These are phyloP conservation scores for Diaporthe helianthi DNA, from an alignment of 2,329 filamentous ascomycete species.

Conservation along the genomic window DNA sequence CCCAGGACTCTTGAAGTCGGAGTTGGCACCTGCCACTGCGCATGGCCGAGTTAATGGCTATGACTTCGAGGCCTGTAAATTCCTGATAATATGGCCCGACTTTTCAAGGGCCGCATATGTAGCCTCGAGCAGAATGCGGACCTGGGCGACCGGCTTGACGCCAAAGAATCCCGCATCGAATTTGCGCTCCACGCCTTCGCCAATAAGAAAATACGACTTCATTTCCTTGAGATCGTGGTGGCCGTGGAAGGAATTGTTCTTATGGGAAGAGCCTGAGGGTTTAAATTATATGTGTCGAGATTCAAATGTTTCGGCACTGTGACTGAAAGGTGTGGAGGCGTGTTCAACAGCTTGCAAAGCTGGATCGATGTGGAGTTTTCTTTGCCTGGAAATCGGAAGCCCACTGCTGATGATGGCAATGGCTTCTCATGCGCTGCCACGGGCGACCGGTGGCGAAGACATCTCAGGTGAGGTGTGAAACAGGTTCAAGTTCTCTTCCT, in stretches of 20 bases:
- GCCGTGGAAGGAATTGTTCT: background rate
- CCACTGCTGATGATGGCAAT: constrained; percentile 51
- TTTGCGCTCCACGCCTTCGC: constrained; percentile 13
- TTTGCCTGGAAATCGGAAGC: constrained; percentile 48
- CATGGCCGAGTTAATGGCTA: background rate
- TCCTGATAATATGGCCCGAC: constrained; percentile 36
- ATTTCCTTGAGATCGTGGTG: background rate
- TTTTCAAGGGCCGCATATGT: constrained; percentile 38
- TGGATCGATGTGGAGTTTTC: constrained; percentile 44
- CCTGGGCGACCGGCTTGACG: constrained; percentile 34
- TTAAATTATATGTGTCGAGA: constrained; percentile 36
- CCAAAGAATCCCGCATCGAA: constrained; percentile 41
- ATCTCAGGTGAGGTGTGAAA: background rate
- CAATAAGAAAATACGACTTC: background rate
- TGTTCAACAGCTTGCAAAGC: constrained; percentile 45
- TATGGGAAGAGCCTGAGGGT: background rate
- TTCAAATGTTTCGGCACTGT: constrained; percentile 34
- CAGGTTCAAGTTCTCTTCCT: background rate
- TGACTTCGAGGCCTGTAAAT: constrained; percentile 17
- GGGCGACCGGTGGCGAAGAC: background rate
- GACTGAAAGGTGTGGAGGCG: constrained; percentile 36
- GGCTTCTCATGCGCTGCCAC: background rate
- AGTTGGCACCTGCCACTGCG: background rate
- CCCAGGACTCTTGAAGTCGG: too few species aligned
- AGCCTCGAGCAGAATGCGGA: constrained; percentile 34